Percentiles rank a stretch among this genome's conserved stretches.
phyloP scores from a whole-genome alignment of 805 yeast genomes.

The Blastobotrys americana region DNA sequence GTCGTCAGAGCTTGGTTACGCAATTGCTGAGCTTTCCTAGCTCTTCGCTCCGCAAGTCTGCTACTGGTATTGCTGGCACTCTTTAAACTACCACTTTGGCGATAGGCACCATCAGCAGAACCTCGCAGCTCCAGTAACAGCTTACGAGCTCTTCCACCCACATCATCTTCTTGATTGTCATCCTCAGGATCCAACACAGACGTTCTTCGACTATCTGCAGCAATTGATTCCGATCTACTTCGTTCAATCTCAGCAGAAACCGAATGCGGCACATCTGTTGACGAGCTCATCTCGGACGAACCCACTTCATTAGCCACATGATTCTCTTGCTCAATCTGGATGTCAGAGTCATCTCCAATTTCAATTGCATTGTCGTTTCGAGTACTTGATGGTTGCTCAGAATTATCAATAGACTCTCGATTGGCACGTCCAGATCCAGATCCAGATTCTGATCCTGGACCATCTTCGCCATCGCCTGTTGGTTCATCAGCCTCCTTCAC shows the following conservation, averaged over 20 bases:
- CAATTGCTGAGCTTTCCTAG: constrained; percentile 19
- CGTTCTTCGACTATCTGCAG: background rate
- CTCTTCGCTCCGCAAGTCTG: constrained; percentile 22
- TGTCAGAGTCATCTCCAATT: background rate
- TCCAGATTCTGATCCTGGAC: background rate
- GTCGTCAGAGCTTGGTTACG: constrained; percentile 3
- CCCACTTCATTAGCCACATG: background rate
- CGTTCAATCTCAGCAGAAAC: background rate
- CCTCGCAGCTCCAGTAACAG: constrained; percentile 56
- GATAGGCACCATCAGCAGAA: constrained; percentile 13
- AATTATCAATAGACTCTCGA: background rate
- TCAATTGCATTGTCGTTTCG: background rate
- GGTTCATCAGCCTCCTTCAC: background rate
- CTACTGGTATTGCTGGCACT: constrained; percentile 7
- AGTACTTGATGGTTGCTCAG: too few relatives aligned
- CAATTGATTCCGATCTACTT: constrained; percentile 1
- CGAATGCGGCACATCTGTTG: background rate
- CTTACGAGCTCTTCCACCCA: constrained; percentile 55
- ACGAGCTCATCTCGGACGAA: constrained; percentile 1
- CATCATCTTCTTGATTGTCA: constrained; percentile 35
- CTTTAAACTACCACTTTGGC: constrained; percentile 9
- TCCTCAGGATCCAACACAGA: background rate
- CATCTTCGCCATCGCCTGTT: background rate
- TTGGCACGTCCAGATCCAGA: background rate
- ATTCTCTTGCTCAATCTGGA: background rate